Percentiles rank a stretch among this genome's conserved stretches.
Conservation (phyloP, 2,329 filamentous ascomycete genomes). For the Alternaria ethzedia region DNA sequence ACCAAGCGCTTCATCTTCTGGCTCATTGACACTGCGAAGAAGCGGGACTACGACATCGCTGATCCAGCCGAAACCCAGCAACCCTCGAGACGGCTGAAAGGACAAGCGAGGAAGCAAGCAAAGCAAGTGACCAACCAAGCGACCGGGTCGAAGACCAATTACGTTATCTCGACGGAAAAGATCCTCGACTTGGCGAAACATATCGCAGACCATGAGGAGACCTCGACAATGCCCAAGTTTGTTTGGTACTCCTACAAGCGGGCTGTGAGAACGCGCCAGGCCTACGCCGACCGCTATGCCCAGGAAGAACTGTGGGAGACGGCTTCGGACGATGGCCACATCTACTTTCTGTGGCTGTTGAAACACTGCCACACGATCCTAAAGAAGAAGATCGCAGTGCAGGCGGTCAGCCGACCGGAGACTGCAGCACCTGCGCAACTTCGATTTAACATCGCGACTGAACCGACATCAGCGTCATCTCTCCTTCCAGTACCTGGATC, state of each 20-base stretch:
- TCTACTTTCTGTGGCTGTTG: conserved; percentile 1
- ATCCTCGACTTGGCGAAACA: background rate
- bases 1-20: background rate
- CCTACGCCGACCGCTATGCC: background rate
- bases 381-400: background rate
- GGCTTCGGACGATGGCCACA: background rate
- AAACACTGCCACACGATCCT: background rate
- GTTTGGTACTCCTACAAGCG: conserved; percentile 1
- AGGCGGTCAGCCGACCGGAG: background rate
- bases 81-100: background rate
- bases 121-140: background rate
- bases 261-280: background rate
- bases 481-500: background rate
- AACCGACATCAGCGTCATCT: background rate
- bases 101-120: background rate
- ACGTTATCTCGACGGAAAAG: background rate
- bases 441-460: background rate
- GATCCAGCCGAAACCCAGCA: background rate
- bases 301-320: background rate
- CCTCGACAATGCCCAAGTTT: background rate
- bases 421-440: background rate
- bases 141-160: background rate
- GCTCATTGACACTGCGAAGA: background rate
- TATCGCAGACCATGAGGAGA: background rate
- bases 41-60: background rate